These are phyloP conservation scores for Zoysia matrella DNA, from an alignment of 202 grass and related monocot genomes.

Conservation along the genomic window DNA sequence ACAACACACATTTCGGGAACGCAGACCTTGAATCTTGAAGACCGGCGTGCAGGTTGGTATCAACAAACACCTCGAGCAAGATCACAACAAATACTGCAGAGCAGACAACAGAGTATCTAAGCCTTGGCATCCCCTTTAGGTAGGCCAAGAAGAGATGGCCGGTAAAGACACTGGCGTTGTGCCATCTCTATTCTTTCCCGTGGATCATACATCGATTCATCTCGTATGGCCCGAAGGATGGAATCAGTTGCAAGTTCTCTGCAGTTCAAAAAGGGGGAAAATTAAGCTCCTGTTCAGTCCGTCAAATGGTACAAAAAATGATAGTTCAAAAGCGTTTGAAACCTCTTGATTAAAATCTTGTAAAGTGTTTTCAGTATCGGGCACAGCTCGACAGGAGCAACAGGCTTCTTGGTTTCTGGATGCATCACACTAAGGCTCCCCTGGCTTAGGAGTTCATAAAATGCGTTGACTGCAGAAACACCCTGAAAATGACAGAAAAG, in stretches of 20 bases:
- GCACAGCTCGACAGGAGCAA: conserved; percentile 90
- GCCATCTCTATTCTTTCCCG: conserved; percentile 82
- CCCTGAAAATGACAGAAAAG: conserved; percentile 55
- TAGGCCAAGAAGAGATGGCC: conserved; percentile 76
- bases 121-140: conserved; percentile 38
- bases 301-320: not conserved
- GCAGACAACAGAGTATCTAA: conserved; percentile 17
- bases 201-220: conserved; percentile 94
- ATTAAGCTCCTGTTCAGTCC: not conserved
- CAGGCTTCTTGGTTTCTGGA: conserved; percentile 76
- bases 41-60: not conserved
- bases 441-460: conserved; percentile 93
- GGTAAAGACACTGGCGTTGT: conserved; percentile 72
- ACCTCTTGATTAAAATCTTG: conserved; percentile 94
- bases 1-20: conserved; percentile 10
- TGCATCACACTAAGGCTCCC: conserved; percentile 80
- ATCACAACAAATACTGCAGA: conserved; percentile 6
- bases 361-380: conserved; percentile 88
- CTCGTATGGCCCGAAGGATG: conserved; percentile 86
- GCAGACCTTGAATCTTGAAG: not conserved
- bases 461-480: conserved; percentile 90
- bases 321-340: conserved; percentile 25
- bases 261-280: conserved; percentile 2
- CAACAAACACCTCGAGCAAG: not conserved
- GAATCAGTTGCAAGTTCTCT: conserved; percentile 70